Evolutionary conservation across 2,329 filamentous ascomycete species (phyloP).

Genomic region (Shiraia sp.): DNA sequence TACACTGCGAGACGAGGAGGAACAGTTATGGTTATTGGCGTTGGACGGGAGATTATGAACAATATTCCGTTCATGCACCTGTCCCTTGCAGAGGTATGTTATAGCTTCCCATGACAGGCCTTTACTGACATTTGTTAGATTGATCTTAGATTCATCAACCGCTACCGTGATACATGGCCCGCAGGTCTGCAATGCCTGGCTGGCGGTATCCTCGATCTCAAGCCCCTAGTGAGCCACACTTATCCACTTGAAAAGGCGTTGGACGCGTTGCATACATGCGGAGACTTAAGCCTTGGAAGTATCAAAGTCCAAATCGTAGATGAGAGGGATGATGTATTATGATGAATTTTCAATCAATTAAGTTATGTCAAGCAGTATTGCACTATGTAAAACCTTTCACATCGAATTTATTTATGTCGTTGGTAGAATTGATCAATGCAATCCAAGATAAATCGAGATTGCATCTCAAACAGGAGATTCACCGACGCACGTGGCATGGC

Average conservation of each 20-base stretch:
- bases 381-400: too few species aligned
- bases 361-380: too few species aligned
- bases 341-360: too few species aligned
- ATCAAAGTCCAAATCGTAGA: slow-evolving; percentile 67
- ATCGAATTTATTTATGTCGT: too few species aligned
- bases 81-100: slow-evolving; percentile 60
- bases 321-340: slow-evolving; percentile 33
- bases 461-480: too few species aligned
- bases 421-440: too few species aligned
- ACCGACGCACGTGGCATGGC: too few species aligned
- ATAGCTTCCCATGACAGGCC: background rate
- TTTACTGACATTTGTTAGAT: slow-evolving; percentile 50
- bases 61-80: slow-evolving; percentile 70
- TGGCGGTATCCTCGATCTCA: slow-evolving; percentile 64
- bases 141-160: slow-evolving; percentile 70
- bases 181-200: slow-evolving; percentile 64
- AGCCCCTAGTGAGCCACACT: slow-evolving; percentile 64
- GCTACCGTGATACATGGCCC: slow-evolving; percentile 72
- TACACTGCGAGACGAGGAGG: slow-evolving; percentile 63
- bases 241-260: slow-evolving; percentile 65
- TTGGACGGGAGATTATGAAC: slow-evolving; percentile 65
- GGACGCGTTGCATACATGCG: slow-evolving; percentile 60
- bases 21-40: slow-evolving; percentile 66
- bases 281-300: slow-evolving; percentile 57
- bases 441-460: too few species aligned